Evolutionary conservation across 2,329 filamentous ascomycete species (phyloP), one percentile per base, ranked within the genome.

Genomic region (Aaosphaeria arxii): DNA sequence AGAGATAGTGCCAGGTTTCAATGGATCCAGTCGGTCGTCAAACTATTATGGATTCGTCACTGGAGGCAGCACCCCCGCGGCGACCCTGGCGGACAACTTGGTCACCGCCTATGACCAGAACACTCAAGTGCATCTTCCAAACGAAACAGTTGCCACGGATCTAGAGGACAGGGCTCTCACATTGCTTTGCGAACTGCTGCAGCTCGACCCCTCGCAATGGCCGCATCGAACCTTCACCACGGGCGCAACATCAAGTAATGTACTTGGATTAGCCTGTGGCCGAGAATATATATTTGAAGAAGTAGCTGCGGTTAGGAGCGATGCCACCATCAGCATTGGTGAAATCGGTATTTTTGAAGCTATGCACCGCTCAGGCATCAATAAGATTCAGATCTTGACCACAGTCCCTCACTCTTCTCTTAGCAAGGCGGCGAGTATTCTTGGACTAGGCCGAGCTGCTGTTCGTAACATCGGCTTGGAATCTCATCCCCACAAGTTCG

Each of bases 31-130:
- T 55, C 77, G 63, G 30, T 71, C 70, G 7, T 57, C 67, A 24
- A 63, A 64, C 11, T 70, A 95, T 76, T 95, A 89, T 67, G 91
- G 90, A 50, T 96, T 96, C 66, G 87, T 96, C 5, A 95, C 86
- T 0, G 92, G 92, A 40, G 88, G 89, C 11, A 77, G 80, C 6
- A 88, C 91, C 0, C 89, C 90, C 5, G 83, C 90, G 28, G 91
- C 91, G 31, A 80, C 87, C 57, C 81, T 89, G 46, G 91, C 90
- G 1, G 92, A 96, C 67, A 87, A 90, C 54, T 72, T 96, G n/a
- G 90, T 92, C 51, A 85, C 85, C 5, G 80, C 82, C 6, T 81
- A 86, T 51, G 91, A 96, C 65, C 89, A 95, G 66, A 96, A 91
- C 67, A 85, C 91, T 4, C 81, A 86, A 49, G 88, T 95, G 1